Conservation (phyloP, 2,329 filamentous ascomycete genomes). For the Bipolaris cookei region DNA sequence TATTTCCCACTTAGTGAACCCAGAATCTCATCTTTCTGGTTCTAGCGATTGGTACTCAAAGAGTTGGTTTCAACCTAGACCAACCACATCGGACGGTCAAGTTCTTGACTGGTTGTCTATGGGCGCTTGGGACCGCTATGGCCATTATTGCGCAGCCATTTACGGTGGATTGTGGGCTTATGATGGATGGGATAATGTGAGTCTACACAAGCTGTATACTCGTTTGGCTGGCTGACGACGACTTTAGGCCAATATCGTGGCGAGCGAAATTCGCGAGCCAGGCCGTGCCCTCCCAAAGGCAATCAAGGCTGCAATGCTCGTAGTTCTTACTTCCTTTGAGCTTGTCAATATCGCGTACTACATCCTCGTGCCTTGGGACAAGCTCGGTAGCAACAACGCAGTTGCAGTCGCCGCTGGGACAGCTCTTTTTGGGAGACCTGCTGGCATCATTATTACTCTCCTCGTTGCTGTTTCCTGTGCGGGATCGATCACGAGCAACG, state of each 20-base stretch:
- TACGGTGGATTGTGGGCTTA: slow-evolving; percentile 70
- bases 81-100: slow-evolving; percentile 56
- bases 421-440: slow-evolving; percentile 59
- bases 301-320: slow-evolving; percentile 66
- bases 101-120: slow-evolving; percentile 49
- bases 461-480: slow-evolving; percentile 67
- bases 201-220: slow-evolving; percentile 17
- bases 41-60: slow-evolving; percentile 50
- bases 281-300: slow-evolving; percentile 60
- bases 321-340: slow-evolving; percentile 66
- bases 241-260: slow-evolving; percentile 46
- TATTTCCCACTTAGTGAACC: slow-evolving; percentile 38
- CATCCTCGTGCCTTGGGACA: slow-evolving; percentile 65
- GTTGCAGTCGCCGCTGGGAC: slow-evolving; percentile 63
- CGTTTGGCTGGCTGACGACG: not conserved
- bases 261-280: slow-evolving; percentile 47
- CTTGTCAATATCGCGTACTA: slow-evolving; percentile 68
- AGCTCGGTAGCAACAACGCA: slow-evolving; percentile 65
- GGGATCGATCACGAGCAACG: slow-evolving; percentile 67
- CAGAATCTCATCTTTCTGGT: slow-evolving; percentile 38
- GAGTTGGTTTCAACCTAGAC: slow-evolving; percentile 62
- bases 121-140: slow-evolving; percentile 64
- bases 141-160: slow-evolving; percentile 65
- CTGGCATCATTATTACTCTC: slow-evolving; percentile 62
- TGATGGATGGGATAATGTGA: slow-evolving; percentile 70